These are phyloP conservation scores for Prunus mira DNA, from an alignment of 306 rosid species.

Conservation along the genomic window DNA sequence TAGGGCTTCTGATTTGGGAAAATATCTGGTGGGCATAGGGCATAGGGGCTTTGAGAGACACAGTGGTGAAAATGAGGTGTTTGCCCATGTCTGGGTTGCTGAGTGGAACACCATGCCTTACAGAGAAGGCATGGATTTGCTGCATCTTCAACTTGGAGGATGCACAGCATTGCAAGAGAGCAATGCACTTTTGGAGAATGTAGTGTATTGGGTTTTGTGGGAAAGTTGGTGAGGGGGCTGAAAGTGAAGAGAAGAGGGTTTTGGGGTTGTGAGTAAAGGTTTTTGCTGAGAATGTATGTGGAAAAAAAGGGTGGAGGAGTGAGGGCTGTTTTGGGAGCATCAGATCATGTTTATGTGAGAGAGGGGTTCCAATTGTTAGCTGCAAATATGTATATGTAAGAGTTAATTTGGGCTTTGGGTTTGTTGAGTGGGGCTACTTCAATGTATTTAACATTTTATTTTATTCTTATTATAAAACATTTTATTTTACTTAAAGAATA, in stretches of 20 bases:
- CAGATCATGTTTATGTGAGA: background rate
- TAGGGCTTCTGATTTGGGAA: constrained; percentile 25
- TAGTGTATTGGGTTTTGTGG: constrained; percentile 1
- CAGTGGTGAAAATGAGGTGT: constrained; percentile 38
- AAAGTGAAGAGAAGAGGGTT: background rate
- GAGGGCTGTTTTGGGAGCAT: constrained; percentile 27
- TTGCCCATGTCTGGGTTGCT: constrained; percentile 32
- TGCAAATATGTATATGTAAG: no score
- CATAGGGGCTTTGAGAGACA: constrained; percentile 38
- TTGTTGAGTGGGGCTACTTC: no score
- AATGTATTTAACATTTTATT: no score
- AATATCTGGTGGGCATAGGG: constrained; percentile 27
- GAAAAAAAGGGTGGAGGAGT: background rate
- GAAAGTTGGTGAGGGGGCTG: background rate
- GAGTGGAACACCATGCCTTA: constrained; percentile 37
- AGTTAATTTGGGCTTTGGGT: no score
- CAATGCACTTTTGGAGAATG: constrained; percentile 29
- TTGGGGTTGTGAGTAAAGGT: background rate
- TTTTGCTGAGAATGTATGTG: background rate
- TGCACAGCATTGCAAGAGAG: constrained; percentile 31
- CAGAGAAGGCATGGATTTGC: constrained; percentile 46
- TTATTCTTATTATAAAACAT: no score
- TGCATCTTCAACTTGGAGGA: constrained; percentile 28
- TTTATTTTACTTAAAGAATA: no score
- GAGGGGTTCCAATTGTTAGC: background rate